Percentiles rank a stretch among this genome's conserved stretches.
Conservation (phyloP, 2,329 filamentous ascomycete species). For the Microsporum canis region DNA sequence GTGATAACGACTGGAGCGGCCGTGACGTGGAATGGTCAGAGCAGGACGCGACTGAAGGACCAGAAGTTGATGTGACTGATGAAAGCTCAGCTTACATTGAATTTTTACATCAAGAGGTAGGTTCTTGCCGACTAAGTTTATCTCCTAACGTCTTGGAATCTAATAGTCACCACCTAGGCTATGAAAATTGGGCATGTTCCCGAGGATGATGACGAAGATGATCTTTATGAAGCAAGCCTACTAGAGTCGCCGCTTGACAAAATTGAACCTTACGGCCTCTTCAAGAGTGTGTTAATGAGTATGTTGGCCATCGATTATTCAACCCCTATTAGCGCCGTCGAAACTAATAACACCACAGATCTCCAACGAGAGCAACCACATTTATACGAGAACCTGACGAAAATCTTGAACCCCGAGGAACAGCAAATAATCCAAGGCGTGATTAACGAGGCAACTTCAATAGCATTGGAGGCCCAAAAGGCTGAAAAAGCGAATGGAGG, state of each 20-base stretch:
- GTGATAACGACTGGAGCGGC: slow-evolving; percentile 72
- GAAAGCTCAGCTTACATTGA: slow-evolving; percentile 92
- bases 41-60: slow-evolving; percentile 51
- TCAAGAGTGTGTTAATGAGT: slow-evolving; percentile 74
- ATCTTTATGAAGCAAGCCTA: slow-evolving; percentile 83
- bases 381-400: slow-evolving; percentile 70
- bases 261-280: slow-evolving; percentile 84
- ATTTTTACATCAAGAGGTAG: slow-evolving; percentile 82
- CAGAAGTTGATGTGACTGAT: slow-evolving; percentile 60
- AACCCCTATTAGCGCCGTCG: background rate
- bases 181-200: slow-evolving; percentile 67
- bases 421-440: slow-evolving; percentile 69
- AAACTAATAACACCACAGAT: slow-evolving; percentile 41
- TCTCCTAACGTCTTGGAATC: background rate
- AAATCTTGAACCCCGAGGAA: slow-evolving; percentile 67
- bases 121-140: slow-evolving; percentile 17
- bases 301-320: slow-evolving; percentile 33
- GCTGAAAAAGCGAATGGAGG: slow-evolving; percentile 25
- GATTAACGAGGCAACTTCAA: slow-evolving; percentile 56
- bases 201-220: slow-evolving; percentile 69
- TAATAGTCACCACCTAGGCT: slow-evolving; percentile 42
- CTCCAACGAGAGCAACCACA: slow-evolving; percentile 85
- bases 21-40: slow-evolving; percentile 59
- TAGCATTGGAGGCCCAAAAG: slow-evolving; percentile 32
- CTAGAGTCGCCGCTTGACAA: slow-evolving; percentile 92